Evolutionary conservation across 1,284 basidiomycete species (phyloP).

Genomic region (Anthracocystis walkeri): DNA sequence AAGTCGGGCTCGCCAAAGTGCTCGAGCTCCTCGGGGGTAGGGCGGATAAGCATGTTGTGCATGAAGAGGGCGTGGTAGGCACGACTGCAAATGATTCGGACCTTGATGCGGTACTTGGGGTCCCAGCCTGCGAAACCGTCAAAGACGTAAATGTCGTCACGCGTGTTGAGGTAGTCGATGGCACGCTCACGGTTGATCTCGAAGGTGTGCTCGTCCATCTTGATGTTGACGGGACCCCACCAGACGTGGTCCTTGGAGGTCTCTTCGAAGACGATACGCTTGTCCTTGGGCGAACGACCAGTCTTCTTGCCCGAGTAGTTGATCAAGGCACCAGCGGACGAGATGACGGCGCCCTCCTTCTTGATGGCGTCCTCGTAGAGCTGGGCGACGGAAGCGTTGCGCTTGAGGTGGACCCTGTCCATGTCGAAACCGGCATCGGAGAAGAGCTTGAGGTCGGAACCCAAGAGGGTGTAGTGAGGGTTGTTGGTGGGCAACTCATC

Average conservation of each 20-base stretch:
- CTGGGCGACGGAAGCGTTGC: conserved; percentile 93
- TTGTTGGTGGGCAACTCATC: conserved; percentile 63
- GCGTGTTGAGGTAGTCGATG: conserved; percentile 98
- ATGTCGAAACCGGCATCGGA: conserved; percentile 99
- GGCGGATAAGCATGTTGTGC: conserved; percentile 94
- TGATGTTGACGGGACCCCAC: conserved; percentile 99
- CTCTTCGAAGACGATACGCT: conserved; percentile 99
- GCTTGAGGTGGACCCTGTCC: conserved; percentile 75
- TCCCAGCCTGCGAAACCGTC: conserved; percentile 99
- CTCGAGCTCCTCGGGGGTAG: conserved; percentile 91
- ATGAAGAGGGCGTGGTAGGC: conserved; percentile 99
- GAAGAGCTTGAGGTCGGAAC: conserved; percentile 92
- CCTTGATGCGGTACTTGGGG: conserved; percentile 99
- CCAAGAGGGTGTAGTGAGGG: conserved; percentile 63
- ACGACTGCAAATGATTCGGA: conserved; percentile 96
- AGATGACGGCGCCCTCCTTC: conserved; percentile 98
- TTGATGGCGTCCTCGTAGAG: conserved; percentile 98
- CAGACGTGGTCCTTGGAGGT: conserved; percentile 97
- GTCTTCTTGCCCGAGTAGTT: conserved; percentile 99
- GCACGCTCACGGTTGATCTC: conserved; percentile 99
- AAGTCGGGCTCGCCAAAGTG: conserved; percentile 99
- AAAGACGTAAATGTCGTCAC: conserved; percentile 97
- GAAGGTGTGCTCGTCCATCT: conserved; percentile 97
- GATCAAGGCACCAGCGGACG: conserved; percentile 94
- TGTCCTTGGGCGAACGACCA: conserved; percentile 97